A percentile compares a stretch with the other conserved stretches of the same genome.
phyloP scores from a whole-genome alignment of 345 rosid species.

The Bretschneidera sinensis region DNA sequence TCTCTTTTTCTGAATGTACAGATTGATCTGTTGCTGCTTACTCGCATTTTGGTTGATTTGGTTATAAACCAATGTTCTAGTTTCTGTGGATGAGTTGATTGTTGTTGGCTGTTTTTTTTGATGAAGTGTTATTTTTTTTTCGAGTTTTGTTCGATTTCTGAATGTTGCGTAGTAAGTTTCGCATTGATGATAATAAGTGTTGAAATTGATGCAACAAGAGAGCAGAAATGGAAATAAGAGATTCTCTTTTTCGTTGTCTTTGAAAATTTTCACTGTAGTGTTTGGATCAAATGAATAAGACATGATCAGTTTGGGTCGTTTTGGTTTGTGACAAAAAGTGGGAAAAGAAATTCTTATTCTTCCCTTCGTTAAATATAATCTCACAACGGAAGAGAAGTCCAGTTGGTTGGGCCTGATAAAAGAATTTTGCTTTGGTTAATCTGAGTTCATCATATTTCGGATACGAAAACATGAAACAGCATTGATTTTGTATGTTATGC shows the following conservation, averaged over 20 bases:
- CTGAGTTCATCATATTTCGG: background rate
- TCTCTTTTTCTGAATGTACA: background rate
- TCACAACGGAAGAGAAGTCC: background rate
- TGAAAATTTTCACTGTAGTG: background rate
- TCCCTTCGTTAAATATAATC: background rate
- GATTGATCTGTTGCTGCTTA: background rate
- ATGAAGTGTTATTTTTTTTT: too few relatives aligned
- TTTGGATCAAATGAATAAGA: background rate
- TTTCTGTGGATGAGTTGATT: conserved; percentile 12
- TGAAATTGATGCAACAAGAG: background rate
- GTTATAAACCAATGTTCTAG: background rate
- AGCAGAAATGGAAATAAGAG: too few relatives aligned
- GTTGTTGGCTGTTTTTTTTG: conserved; percentile 11
- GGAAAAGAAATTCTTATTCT: background rate
- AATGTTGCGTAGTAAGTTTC: background rate
- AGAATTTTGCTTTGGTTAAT: background rate
- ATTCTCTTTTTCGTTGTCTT: too few relatives aligned
- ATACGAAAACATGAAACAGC: background rate
- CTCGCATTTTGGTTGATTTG: conserved; percentile 14
- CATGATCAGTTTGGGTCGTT: too few relatives aligned
- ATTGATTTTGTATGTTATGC: background rate
- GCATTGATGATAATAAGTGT: background rate
- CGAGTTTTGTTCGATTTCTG: background rate
- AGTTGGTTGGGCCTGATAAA: background rate
- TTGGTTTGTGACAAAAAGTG: background rate